Percentiles rank a stretch among this genome's conserved stretches.
Conservation (phyloP, 192 early-diverging fungal species). For the Lunasporangiospora selenospora region DNA sequence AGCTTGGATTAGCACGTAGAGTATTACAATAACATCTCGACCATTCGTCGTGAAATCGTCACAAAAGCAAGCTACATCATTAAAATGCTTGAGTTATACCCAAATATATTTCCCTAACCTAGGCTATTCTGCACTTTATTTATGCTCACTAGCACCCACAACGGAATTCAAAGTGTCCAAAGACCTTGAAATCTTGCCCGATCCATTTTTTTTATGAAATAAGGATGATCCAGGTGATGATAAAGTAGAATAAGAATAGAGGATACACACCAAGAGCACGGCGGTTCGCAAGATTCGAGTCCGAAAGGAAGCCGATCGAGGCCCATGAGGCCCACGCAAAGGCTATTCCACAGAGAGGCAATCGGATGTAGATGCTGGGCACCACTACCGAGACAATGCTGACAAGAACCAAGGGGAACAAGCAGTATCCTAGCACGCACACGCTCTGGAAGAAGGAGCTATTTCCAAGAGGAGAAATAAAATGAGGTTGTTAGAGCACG, state of each 20-base stretch:
- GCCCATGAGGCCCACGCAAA: conserved; percentile 95
- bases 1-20: too few relatives aligned
- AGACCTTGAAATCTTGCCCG: too few relatives aligned
- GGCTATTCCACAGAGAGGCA: conserved; percentile 75
- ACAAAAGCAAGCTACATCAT: too few relatives aligned
- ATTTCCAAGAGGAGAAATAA: conserved; percentile 1
- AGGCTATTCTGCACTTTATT: too few relatives aligned
- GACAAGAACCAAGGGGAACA: conserved; percentile 90
- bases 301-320: conserved; percentile 89
- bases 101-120: too few relatives aligned
- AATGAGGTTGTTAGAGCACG: background rate
- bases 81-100: too few relatives aligned
- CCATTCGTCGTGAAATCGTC: too few relatives aligned
- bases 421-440: conserved; percentile 96
- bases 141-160: too few relatives aligned
- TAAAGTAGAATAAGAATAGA: conserved; percentile 93
- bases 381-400: conserved; percentile 77
- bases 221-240: conserved; percentile 94
- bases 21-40: too few relatives aligned
- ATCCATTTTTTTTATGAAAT: conserved; percentile 77
- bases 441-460: conserved; percentile 98
- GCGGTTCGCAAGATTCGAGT: conserved; percentile 86
- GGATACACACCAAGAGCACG: conserved; percentile 92
- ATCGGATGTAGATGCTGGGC: conserved; percentile 68
- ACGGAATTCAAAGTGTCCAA: too few relatives aligned